These are phyloP conservation scores for Penicillium simplicissimum DNA, from an alignment of 495 filamentous ascomycete species.

Conservation along the genomic window DNA sequence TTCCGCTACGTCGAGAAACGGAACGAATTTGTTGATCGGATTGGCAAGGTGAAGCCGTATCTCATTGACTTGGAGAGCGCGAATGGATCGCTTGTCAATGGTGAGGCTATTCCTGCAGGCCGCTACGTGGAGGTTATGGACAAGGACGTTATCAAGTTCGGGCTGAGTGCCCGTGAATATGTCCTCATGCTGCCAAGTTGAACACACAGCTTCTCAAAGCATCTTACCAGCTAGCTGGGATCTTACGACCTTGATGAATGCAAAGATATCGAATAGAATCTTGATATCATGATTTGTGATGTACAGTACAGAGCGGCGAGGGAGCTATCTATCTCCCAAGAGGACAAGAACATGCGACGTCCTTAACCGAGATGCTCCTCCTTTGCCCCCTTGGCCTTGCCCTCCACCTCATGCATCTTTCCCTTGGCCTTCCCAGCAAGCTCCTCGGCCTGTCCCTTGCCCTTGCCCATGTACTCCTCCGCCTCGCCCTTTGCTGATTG, in stretches of 20 bases:
- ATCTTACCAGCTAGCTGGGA: background rate
- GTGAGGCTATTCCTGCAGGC: slow-evolving; percentile 66
- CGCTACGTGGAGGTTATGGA: slow-evolving; percentile 84
- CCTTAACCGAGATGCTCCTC: slow-evolving; percentile 25
- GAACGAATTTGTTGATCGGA: slow-evolving; percentile 82
- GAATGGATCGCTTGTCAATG: slow-evolving; percentile 86
- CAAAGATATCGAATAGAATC: background rate
- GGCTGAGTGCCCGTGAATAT: slow-evolving; percentile 82
- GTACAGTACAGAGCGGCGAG: slow-evolving; percentile 10
- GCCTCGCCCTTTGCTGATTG: slow-evolving; percentile 45
- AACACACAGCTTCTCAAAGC: background rate
- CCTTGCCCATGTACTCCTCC: slow-evolving; percentile 33
- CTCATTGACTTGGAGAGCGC: slow-evolving; percentile 91
- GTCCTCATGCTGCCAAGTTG: slow-evolving; percentile 66
- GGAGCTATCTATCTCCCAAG: background rate
- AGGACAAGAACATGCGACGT: background rate
- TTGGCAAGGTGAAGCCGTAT: slow-evolving; percentile 83
- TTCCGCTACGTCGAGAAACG: slow-evolving; percentile 81
- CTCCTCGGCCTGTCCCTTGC: slow-evolving; percentile 45
- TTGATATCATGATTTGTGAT: slow-evolving; percentile 12
- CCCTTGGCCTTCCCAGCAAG: slow-evolving; percentile 44
- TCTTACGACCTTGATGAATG: background rate
- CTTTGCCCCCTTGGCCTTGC: slow-evolving; percentile 43
- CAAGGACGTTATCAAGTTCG: slow-evolving; percentile 88
- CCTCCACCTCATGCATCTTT: slow-evolving; percentile 42